Percentiles rank a stretch among this genome's conserved stretches.
Evolutionary conservation across 305 asterid species (phyloP).

Genomic region (Fraxinus floribunda): DNA sequence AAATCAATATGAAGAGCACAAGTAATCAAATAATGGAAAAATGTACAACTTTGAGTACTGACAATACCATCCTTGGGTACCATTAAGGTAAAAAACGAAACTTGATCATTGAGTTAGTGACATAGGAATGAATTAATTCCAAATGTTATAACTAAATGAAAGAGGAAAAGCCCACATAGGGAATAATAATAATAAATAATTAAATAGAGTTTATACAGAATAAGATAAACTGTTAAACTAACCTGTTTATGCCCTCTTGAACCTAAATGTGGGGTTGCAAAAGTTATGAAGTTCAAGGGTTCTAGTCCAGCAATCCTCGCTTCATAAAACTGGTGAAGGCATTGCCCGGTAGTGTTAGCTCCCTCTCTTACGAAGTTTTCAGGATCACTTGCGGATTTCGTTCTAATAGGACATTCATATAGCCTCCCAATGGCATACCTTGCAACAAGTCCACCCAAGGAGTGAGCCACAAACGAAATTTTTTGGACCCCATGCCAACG

Average conservation of each 20-base stretch:
- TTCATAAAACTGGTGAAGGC: conserved; percentile 27
- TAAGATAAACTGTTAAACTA: conserved; percentile 2
- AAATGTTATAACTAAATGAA: conserved; percentile 2
- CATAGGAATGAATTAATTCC: not conserved
- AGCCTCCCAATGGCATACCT: conserved; percentile 82
- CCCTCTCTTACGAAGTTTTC: conserved; percentile 30
- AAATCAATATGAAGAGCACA: not conserved
- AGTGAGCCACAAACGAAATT: conserved; percentile 88
- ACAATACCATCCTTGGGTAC: not conserved
- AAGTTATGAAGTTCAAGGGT: conserved; percentile 79
- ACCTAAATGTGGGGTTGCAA: conserved; percentile 94
- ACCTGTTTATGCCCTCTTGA: conserved; percentile 90
- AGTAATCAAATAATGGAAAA: not conserved
- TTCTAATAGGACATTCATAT: conserved; percentile 32
- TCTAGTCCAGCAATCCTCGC: conserved; percentile 69
- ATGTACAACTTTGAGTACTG: not conserved
- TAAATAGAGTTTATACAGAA: not conserved
- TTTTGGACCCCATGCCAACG: conserved; percentile 63
- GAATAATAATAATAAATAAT: not conserved
- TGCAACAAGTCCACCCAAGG: conserved; percentile 93
- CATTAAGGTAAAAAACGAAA: not conserved
- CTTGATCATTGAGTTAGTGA: not conserved
- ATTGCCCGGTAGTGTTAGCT: conserved; percentile 18
- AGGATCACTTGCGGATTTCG: conserved; percentile 19
- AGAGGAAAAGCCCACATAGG: conserved; percentile 9